Conservation (phyloP, 2,329 filamentous ascomycete species). For the Paraphoma sp. region DNA sequence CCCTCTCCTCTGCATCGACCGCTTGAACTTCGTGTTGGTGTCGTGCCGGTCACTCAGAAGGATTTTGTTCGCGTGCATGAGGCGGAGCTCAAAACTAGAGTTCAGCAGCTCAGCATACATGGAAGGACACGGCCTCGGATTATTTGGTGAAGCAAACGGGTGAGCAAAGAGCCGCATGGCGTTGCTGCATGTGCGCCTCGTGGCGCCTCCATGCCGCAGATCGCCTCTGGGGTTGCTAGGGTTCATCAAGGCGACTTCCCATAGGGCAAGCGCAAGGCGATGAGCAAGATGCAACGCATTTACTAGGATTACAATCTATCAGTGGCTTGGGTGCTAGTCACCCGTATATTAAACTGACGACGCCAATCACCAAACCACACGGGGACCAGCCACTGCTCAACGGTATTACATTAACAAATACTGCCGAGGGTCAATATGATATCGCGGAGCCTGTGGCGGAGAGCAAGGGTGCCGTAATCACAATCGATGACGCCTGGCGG, state of each 20-base stretch:
- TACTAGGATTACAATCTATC: neutral
- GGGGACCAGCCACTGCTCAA: slow-evolving; percentile 11
- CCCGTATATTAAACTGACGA: slow-evolving; percentile 29
- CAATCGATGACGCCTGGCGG: neutral
- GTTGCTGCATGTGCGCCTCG: slow-evolving; percentile 34
- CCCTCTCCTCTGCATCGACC: slow-evolving; percentile 20
- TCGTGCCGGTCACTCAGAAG: slow-evolving; percentile 1
- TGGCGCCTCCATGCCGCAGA: slow-evolving; percentile 32
- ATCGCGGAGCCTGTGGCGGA: neutral
- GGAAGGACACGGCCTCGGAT: too few relatives aligned
- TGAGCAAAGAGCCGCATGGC: slow-evolving; percentile 36
- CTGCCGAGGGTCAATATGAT: slow-evolving; percentile 3
- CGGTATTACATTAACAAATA: slow-evolving; percentile 1
- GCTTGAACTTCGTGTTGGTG: slow-evolving; percentile 16
- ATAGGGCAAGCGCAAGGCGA: slow-evolving; percentile 1
- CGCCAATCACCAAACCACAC: slow-evolving; percentile 8
- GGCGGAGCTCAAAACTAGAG: too few relatives aligned
- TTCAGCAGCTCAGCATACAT: too few relatives aligned
- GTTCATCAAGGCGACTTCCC: slow-evolving; percentile 10
- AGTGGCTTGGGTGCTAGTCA: slow-evolving; percentile 26
- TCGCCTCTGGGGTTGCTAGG: slow-evolving; percentile 23
- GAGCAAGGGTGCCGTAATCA: neutral
- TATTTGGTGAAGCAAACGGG: neutral
- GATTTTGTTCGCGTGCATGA: too few relatives aligned
- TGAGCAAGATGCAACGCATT: slow-evolving; percentile 5